Evolutionary conservation across 1,284 basidiomycete species (phyloP), one percentile per base, ranked within the genome.

Genomic region (Quambalaria eucalypti): DNA sequence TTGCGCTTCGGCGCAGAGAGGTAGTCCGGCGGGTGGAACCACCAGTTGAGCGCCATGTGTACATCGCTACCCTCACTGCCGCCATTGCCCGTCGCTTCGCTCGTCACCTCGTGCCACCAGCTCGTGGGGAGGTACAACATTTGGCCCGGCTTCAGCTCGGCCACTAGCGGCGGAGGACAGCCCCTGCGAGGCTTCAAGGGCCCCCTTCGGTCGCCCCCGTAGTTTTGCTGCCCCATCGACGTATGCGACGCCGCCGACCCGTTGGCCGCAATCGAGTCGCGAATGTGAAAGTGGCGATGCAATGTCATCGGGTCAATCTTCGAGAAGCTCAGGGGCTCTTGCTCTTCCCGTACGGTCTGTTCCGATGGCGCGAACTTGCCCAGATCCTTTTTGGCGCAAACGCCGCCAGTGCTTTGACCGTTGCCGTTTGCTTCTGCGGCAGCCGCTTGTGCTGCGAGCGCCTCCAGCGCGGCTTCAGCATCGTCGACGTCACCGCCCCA

Each of bases 31-130:
- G 73, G 73, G 48, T 74, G 72, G 55, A 74, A 69, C 72, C 72
- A 74, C 51, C 70, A 74, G 48, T 74, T 74, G 57, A 74, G 61
- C 2, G 72, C 72, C 63, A 71, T 72, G 50, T 74, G 72, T n/a
- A 71, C 63, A 30, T 60, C 48, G 47, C 48, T 52, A 33, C 39
- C 9, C 30, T 40, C 28, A 19, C 48, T 36, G n/a, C 39, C 48
- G 9, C 44, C 28, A 6, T 23, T 42, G 26, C 28, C 19, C 36
- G 44, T n/a, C 65, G 69, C 42, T 21, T 46, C 21, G 25, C 42
- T 46, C n/a, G 68, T 73, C 46, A 75, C 73, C 53, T 75, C 73
- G 51, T 75, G 73, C 47, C 66, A 75, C 73, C 73, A 75, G 47
- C 65, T 64, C 0, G 71, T 71, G 8, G 73, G 73, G 14, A 74